A percentile compares a stretch with the other conserved stretches of the same genome.
Conservation (phyloP, 1,284 basidiomycete species). For the Ganoderma sinense region DNA sequence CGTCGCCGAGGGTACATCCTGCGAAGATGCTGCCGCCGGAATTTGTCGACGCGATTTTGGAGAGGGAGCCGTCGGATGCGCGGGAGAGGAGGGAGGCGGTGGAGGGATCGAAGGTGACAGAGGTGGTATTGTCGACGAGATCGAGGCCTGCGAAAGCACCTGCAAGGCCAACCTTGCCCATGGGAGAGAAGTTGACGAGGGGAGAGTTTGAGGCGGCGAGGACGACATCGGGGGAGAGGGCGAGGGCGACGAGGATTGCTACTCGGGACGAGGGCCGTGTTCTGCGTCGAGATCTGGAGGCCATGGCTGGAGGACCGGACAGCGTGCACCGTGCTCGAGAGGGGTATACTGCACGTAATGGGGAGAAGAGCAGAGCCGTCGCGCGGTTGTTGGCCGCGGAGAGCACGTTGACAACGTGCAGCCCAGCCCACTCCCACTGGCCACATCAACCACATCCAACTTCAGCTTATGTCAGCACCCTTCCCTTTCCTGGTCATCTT, state of each 20-base stretch:
- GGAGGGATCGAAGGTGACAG: slow-evolving; percentile 69
- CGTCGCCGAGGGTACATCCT: slow-evolving; percentile 68
- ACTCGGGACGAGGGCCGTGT: slow-evolving; percentile 11
- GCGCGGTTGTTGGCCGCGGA: slow-evolving; percentile 15
- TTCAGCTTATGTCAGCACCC: slow-evolving; percentile 25
- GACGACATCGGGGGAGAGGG: slow-evolving; percentile 46
- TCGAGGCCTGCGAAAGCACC: slow-evolving; percentile 89
- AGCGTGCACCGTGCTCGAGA: slow-evolving; percentile 28
- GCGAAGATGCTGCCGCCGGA: slow-evolving; percentile 71
- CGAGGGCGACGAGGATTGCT: slow-evolving; percentile 27
- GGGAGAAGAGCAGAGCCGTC: slow-evolving; percentile 19
- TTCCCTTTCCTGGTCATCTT: slow-evolving; percentile 1
- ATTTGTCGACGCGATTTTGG: slow-evolving; percentile 73
- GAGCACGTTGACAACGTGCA: slow-evolving; percentile 30
- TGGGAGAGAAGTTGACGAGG: slow-evolving; percentile 87
- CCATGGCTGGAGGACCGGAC: slow-evolving; percentile 28
- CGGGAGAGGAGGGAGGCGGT: slow-evolving; percentile 77
- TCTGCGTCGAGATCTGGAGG: slow-evolving; percentile 28
- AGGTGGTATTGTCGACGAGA: slow-evolving; percentile 66
- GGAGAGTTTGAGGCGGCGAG: slow-evolving; percentile 65
- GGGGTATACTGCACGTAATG: slow-evolving; percentile 36
- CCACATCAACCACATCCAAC: slow-evolving; percentile 22
- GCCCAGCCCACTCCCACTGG: too few species aligned
- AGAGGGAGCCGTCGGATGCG: slow-evolving; percentile 65
- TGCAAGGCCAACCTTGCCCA: slow-evolving; percentile 88